Evolutionary conservation across 75 land plant species (phyloP), one percentile per base, ranked within the genome.

Genomic region (Larix kaempferi): DNA sequence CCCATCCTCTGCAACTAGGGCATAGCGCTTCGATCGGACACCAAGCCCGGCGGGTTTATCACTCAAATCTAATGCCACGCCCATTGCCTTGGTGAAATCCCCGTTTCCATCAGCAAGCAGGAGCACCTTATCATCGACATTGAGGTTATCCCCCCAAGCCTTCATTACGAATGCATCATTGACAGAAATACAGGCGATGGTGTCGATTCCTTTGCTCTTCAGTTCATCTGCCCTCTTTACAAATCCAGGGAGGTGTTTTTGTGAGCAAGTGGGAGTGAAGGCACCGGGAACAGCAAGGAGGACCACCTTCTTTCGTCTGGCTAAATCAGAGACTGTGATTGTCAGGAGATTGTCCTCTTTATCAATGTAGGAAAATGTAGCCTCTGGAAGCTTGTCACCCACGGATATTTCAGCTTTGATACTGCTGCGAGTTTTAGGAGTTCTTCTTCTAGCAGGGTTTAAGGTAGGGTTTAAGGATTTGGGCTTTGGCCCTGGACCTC

Each of bases 241-340:
- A 84, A 93, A 95, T 4, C 97, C 94, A 26, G 98, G 98, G 57
- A 95, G 74, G 74, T 95, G 98, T 81, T 93, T 93, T 84, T 84
- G 88, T 10, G 94, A 91, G 92, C 98, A 95, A 41, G 97, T 95
- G 73, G 98, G 98, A 56, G 98, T 95, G 84, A 95, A 95, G 56
- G 98, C 98, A 52, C 97, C 98, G 27, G 98, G 98, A 59, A 95
- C 97, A 66, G 98, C 96, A 81, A 95, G 88, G 76, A 95, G 79
- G 57, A 95, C 82, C 74, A 85, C 91, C 74, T 91, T 93, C 85
- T 95, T 95, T 76, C 82, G 80, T 66, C 73, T 67, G 82, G 98
- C 91, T 60, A 95, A 92, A 69, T 83, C 84, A 74, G 92, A 84
- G 64, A 93, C 76, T 56, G 91, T 84, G 72, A 85, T 67, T 82